These are phyloP conservation scores for Cylindrotheca fusiformis DNA, from an alignment of 108 stramenopile genomes.

Conservation along the genomic window DNA sequence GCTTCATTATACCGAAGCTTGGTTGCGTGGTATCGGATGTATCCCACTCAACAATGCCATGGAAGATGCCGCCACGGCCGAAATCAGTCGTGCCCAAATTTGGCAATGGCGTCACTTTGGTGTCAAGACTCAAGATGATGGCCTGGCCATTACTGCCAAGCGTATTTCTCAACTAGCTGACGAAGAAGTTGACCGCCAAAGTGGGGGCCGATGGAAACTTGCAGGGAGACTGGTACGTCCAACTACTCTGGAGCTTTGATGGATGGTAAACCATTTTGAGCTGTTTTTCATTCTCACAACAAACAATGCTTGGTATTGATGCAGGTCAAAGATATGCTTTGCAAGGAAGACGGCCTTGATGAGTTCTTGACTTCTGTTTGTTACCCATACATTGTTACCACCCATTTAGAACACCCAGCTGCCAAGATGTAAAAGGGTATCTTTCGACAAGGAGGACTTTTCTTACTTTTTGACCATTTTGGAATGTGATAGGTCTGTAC, in stretches of 20 bases:
- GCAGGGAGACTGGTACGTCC: slow-evolving; percentile 76
- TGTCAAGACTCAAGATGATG: slow-evolving; percentile 73
- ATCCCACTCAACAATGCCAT: slow-evolving; percentile 89
- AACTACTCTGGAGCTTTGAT: background rate
- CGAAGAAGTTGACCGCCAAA: slow-evolving; percentile 51
- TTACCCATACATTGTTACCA: slow-evolving; percentile 80
- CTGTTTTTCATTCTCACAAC: background rate
- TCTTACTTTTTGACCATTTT: too few species aligned
- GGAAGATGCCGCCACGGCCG: slow-evolving; percentile 97
- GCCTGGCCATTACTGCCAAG: slow-evolving; percentile 48
- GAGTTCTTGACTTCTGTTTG: slow-evolving; percentile 85
- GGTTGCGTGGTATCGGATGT: slow-evolving; percentile 92
- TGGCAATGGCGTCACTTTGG: slow-evolving; percentile 85
- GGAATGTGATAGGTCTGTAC: too few species aligned
- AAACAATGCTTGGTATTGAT: background rate
- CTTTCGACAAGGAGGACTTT: too few species aligned
- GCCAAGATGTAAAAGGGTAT: too few species aligned
- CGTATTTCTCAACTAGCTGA: slow-evolving; percentile 63
- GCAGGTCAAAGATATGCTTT: slow-evolving; percentile 76
- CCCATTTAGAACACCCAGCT: background rate
- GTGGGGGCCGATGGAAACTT: slow-evolving; percentile 68
- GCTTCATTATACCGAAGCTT: slow-evolving; percentile 89
- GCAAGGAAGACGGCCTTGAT: slow-evolving; percentile 63
- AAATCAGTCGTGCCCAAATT: slow-evolving; percentile 92
- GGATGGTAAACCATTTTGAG: background rate